These are phyloP conservation scores for Suhomyces ambrosiae DNA, from an alignment of 1,139 yeast genomes.

Conservation along the genomic window DNA sequence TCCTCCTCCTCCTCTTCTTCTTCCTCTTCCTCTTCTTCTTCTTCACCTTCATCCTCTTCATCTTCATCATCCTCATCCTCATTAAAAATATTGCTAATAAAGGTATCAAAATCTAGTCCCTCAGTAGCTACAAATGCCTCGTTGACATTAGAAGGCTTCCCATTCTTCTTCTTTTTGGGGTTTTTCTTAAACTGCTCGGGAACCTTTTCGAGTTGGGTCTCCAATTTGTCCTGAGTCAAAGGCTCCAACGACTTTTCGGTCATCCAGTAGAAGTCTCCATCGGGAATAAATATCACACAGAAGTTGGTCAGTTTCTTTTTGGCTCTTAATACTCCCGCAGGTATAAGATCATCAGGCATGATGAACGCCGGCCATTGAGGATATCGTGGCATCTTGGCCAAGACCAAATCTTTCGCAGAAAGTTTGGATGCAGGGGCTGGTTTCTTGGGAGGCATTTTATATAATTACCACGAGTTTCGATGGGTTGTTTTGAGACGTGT, in stretches of 20 bases:
- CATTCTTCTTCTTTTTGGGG: constrained; percentile 25
- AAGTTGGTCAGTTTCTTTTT: constrained; percentile 42
- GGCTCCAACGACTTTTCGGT: constrained; percentile 41
- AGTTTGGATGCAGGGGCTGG: constrained; percentile 20
- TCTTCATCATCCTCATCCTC: constrained; percentile 26
- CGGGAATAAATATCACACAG: constrained; percentile 52
- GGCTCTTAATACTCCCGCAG: constrained; percentile 39
- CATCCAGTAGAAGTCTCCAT: constrained; percentile 53
- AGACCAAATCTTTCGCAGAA: constrained; percentile 40
- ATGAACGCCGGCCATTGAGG: constrained; percentile 55
- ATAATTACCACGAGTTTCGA: too few relatives aligned
- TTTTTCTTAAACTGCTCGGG: constrained; percentile 26
- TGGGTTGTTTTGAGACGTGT: constrained; percentile 4
- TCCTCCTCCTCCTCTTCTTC: constrained; percentile 18
- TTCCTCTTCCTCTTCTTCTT: constrained; percentile 31
- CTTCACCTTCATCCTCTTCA: constrained; percentile 33
- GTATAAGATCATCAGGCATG: constrained; percentile 44
- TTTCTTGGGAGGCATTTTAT: constrained; percentile 37
- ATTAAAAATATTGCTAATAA: constrained; percentile 36
- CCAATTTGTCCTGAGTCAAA: constrained; percentile 33
- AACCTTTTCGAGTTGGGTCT: constrained; percentile 31
- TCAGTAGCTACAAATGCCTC: constrained; percentile 47
- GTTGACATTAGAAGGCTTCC: constrained; percentile 35
- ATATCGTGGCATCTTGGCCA: constrained; percentile 52
- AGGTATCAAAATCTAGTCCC: constrained; percentile 40